Conservation (phyloP, 352 stramenopile genomes). For the Pythium dissotocum region DNA sequence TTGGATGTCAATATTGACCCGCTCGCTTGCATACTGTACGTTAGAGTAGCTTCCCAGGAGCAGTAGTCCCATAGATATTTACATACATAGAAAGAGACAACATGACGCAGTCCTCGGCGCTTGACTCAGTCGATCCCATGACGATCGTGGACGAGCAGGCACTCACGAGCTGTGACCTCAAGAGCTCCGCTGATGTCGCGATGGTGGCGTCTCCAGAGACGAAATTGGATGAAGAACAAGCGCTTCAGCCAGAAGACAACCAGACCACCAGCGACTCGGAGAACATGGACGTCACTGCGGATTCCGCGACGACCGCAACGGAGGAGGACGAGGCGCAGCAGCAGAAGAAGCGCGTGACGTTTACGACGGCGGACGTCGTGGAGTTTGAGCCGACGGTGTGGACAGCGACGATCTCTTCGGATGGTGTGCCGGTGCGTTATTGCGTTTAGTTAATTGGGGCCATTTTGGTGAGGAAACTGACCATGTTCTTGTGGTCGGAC, state of each 20-base stretch:
- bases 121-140: slow-evolving; percentile 7
- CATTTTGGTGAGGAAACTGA: slow-evolving; percentile 1
- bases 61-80: slow-evolving; percentile 12
- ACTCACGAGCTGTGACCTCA: slow-evolving; percentile 15
- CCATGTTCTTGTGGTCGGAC: slow-evolving; percentile 7
- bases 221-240: slow-evolving; percentile 1
- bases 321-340: neutral
- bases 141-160: slow-evolving; percentile 16
- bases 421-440: slow-evolving; percentile 64
- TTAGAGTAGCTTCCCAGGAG: slow-evolving; percentile 8
- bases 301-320: slow-evolving; percentile 2
- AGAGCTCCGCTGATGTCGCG: slow-evolving; percentile 3
- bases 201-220: neutral
- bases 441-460: neutral
- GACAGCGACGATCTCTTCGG: slow-evolving; percentile 76
- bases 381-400: slow-evolving; percentile 85
- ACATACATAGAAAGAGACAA: slow-evolving; percentile 4
- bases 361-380: slow-evolving; percentile 63
- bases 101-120: slow-evolving; percentile 24
- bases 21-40: slow-evolving; percentile 13
- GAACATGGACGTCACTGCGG: slow-evolving; percentile 31
- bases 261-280: slow-evolving; percentile 6
- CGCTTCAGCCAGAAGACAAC: slow-evolving; percentile 8
- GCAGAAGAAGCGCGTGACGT: slow-evolving; percentile 47
- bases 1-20: slow-evolving; percentile 18